Evolutionary conservation across 192 early-diverging fungal species (phyloP).

Genomic region (Dissophora globulifera): DNA sequence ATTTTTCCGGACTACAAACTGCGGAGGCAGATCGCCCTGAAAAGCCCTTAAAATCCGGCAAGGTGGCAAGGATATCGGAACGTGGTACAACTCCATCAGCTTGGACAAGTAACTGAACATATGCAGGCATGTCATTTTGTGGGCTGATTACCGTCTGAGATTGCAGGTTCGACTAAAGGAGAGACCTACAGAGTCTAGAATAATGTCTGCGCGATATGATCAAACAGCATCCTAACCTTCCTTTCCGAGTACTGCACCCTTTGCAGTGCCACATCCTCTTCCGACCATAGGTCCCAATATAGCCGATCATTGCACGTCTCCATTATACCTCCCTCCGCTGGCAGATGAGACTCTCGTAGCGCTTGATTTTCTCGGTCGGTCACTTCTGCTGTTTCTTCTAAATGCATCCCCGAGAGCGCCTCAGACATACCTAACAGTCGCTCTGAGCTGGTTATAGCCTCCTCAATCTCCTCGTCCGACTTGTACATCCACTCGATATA

Average conservation of each 20-base stretch:
- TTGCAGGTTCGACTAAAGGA: not conserved
- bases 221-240: slow-evolving; percentile 23
- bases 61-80: no score
- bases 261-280: slow-evolving; percentile 13
- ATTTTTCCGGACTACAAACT: no score
- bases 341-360: not conserved
- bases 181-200: slow-evolving; percentile 19
- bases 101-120: no score
- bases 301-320: slow-evolving; percentile 30
- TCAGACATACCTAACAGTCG: not conserved
- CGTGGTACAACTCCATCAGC: no score
- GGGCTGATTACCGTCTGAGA: no score
- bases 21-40: no score
- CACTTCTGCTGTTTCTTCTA: not conserved
- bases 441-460: not conserved
- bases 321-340: not conserved
- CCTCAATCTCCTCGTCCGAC: slow-evolving; percentile 9
- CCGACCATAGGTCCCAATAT: slow-evolving; percentile 43
- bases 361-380: slow-evolving; percentile 1
- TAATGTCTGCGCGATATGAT: slow-evolving; percentile 21
- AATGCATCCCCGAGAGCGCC: not conserved
- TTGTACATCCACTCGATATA: slow-evolving; percentile 39
- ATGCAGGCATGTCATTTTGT: not conserved
- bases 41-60: no score
- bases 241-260: slow-evolving; percentile 11